phyloP scores from a whole-genome alignment of 108 stramenopile genomes.

The Skeletonema potamos region DNA sequence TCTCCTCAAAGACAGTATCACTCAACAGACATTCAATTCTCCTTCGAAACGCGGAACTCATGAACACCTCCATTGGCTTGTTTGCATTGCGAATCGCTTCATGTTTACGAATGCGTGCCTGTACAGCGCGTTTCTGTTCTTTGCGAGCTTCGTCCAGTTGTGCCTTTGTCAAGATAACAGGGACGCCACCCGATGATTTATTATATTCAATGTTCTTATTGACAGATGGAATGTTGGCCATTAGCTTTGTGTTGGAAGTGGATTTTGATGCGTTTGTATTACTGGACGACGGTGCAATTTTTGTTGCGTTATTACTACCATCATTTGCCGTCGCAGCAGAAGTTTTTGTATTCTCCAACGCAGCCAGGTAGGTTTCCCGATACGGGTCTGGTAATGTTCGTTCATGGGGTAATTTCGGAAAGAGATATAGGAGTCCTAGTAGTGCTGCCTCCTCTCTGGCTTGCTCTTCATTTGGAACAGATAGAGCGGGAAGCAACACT shows the following conservation, averaged over 20 bases:
- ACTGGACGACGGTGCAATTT: background rate
- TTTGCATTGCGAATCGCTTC: constrained; percentile 82
- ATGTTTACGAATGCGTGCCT: constrained; percentile 61
- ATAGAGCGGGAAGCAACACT: constrained; percentile 61
- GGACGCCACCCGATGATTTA: constrained; percentile 47
- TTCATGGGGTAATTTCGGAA: constrained; percentile 85
- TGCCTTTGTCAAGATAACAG: constrained; percentile 37
- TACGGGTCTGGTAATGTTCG: constrained; percentile 93
- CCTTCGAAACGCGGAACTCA: constrained; percentile 62
- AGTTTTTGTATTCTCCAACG: constrained; percentile 45
- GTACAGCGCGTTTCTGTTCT: constrained; percentile 44
- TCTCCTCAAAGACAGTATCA: constrained; percentile 36
- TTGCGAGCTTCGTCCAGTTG: constrained; percentile 51
- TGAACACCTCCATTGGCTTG: constrained; percentile 69
- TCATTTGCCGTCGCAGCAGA: background rate
- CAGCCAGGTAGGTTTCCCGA: constrained; percentile 77
- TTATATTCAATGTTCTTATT: constrained; percentile 20
- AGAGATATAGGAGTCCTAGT: constrained; percentile 81
- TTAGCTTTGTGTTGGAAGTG: constrained; percentile 27
- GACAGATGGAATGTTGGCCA: constrained; percentile 18
- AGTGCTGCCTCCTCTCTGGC: constrained; percentile 88
- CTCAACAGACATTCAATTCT: constrained; percentile 66
- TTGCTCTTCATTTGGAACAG: constrained; percentile 74
- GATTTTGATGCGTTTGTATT: background rate
- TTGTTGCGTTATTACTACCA: constrained; percentile 16